Base-by-base conservation (phyloP, 768 basidiomycete genomes). In the Ramaria sp. region DNA sequence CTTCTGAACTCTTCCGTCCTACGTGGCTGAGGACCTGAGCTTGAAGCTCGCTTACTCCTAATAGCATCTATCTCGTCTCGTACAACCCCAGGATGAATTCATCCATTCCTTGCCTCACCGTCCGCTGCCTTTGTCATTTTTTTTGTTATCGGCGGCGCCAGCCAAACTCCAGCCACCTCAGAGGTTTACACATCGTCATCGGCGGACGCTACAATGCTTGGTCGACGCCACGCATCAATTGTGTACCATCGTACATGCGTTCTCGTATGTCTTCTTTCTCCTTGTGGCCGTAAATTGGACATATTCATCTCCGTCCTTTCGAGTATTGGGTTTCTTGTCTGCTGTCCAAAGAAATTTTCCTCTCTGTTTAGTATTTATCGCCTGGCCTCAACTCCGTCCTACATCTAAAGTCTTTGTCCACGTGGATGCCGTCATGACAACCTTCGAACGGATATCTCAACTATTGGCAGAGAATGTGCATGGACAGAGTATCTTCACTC, bases 11-110 rank as follows among this genome's bases (percentile, higher is more conserved):
- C 19, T 50, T 57, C 20, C 47, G 55, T 50, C 55, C 55, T 13
- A 57, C 55, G 20, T 57, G 55, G 55, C 31, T 57, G 34, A 57
- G 55, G 55, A 57, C 55, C 15, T 57, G 54, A 56, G 37, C 54
- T 34, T 37, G 34, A 37, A 20, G 46, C 27, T 57, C 46, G 31
- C 22, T 54, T 20, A 13, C 37, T 19, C n/a, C 13, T 12, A 55
- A 22, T 33, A 47, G 19, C 43, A 17, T 34, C 15, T 38, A 31
- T 57, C 31, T 31, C 24, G 17, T 34, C 46, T n/a, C 55, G 30
- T 27, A 37, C 51, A 15, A 24, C 3, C 31, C 51, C 9, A n/a
- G 17, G 27, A 27, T 39, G 41, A 7, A 2, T 38, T 38, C 33
- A 17, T 31, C 41, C 30, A 46, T 15, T 54, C 22, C 43, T 39